Evolutionary conservation across 2,329 filamentous ascomycete genomes (phyloP).

Genomic region (Aschersonia sp.): DNA sequence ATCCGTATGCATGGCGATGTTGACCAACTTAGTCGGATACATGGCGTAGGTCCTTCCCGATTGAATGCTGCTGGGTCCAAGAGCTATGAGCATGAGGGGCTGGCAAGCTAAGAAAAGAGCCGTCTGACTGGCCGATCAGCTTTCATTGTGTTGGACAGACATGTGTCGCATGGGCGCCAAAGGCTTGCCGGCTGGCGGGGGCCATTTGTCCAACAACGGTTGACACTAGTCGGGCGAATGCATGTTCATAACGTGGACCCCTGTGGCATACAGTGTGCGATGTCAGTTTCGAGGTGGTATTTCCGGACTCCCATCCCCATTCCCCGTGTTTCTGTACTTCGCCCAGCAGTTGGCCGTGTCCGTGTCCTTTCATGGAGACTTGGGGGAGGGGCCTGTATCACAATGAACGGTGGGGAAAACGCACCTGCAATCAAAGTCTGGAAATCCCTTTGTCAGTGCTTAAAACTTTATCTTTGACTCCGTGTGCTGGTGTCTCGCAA

Average conservation of each 20-base stretch:
- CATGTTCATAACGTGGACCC: neutral
- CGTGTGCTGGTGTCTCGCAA: neutral
- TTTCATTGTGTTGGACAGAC: neutral
- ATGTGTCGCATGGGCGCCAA: neutral
- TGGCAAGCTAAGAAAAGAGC: neutral
- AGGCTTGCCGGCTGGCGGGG: no score
- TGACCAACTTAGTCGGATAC: constrained; percentile 1
- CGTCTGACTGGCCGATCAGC: neutral
- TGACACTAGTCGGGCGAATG: no score
- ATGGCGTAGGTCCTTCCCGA: no score
- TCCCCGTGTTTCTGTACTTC: neutral
- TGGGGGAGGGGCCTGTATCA: neutral
- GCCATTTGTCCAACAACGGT: neutral
- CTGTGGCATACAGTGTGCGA: neutral
- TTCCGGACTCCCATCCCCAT: neutral
- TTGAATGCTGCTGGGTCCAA: no score
- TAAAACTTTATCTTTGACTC: neutral
- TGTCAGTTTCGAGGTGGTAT: neutral
- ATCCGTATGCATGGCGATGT: constrained; percentile 2
- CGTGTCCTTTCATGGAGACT: neutral
- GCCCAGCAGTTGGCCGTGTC: neutral
- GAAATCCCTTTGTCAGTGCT: neutral
- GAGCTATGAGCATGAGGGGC: no score
- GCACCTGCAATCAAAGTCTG: neutral
- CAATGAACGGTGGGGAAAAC: neutral